Percentiles rank a stretch among this genome's conserved stretches.
phyloP scores from a whole-genome alignment of 2,329 filamentous ascomycete genomes.

The Talaromyces verruculosus region DNA sequence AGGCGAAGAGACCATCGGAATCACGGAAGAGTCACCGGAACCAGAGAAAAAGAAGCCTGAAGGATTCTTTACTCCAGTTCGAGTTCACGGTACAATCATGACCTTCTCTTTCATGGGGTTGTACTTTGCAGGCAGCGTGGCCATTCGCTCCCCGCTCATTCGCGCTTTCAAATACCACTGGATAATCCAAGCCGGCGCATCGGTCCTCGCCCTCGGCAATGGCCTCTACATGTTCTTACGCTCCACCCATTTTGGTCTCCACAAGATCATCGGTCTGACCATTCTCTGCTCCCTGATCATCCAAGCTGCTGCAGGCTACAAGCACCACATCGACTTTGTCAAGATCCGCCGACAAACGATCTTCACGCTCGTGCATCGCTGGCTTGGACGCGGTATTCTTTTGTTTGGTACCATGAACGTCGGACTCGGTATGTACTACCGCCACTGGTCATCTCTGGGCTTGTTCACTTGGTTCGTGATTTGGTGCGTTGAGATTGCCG shows the following conservation, averaged over 20 bases:
- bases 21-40: background rate
- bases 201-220: constrained; percentile 21
- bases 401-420: constrained; percentile 22
- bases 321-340: constrained; percentile 23
- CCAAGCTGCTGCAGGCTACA: constrained; percentile 23
- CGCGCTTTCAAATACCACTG: constrained; percentile 23
- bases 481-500: constrained; percentile 16
- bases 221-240: constrained; percentile 22
- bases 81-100: constrained; percentile 23
- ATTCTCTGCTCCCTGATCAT: constrained; percentile 17
- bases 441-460: constrained; percentile 17
- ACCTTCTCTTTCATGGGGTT: constrained; percentile 22
- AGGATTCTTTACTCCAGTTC: constrained; percentile 14
- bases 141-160: constrained; percentile 19
- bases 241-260: constrained; percentile 16
- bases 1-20: constrained; percentile 14
- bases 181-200: constrained; percentile 22
- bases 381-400: constrained; percentile 22
- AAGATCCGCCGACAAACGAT: constrained; percentile 19
- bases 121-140: constrained; percentile 20
- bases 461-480: constrained; percentile 20
- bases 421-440: constrained; percentile 22
- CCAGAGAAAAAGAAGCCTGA: background rate
- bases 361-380: constrained; percentile 20
- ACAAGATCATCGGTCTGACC: constrained; percentile 22